Conservation (phyloP, 768 basidiomycete genomes). For the Leucocoprinus leucothites region DNA sequence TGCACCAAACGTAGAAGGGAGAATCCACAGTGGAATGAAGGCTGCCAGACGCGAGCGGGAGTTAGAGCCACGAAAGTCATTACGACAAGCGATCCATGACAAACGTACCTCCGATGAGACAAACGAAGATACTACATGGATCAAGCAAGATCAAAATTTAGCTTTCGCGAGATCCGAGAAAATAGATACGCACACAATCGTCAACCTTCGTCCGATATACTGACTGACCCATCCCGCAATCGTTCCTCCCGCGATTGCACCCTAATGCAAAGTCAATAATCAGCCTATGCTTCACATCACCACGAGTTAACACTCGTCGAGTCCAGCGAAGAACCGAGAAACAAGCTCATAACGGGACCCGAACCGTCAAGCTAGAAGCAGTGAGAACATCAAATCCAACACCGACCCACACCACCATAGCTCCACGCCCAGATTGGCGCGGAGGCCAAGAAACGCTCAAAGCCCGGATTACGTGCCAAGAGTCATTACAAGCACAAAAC, state of each 20-base stretch:
- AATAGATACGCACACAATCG: conserved; percentile 52
- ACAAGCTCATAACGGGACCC: too few species aligned
- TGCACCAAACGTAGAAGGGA: conserved; percentile 63
- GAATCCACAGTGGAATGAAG: conserved; percentile 80
- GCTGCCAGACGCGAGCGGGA: too few species aligned
- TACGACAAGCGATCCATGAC: too few species aligned
- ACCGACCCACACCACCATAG: too few species aligned
- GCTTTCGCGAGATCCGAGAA: not conserved
- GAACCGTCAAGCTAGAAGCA: not conserved
- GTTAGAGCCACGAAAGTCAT: too few species aligned
- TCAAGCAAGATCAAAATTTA: not conserved
- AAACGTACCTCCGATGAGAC: conserved; percentile 47
- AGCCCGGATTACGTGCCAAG: too few species aligned
- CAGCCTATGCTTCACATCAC: not conserved
- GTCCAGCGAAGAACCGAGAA: too few species aligned
- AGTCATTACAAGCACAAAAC: too few species aligned
- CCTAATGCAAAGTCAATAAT: conserved; percentile 20
- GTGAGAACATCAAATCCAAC: not conserved
- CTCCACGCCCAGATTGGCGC: too few species aligned
- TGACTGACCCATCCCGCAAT: conserved; percentile 74
- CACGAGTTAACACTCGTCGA: too few species aligned
- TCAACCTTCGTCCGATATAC: conserved; percentile 79
- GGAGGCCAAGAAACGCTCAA: too few species aligned
- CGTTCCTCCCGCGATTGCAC: conserved; percentile 54
- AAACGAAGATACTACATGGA: conserved; percentile 43